Base-by-base conservation (phyloP, 78 protist species). In the Dictyostelium purpureum region DNA sequence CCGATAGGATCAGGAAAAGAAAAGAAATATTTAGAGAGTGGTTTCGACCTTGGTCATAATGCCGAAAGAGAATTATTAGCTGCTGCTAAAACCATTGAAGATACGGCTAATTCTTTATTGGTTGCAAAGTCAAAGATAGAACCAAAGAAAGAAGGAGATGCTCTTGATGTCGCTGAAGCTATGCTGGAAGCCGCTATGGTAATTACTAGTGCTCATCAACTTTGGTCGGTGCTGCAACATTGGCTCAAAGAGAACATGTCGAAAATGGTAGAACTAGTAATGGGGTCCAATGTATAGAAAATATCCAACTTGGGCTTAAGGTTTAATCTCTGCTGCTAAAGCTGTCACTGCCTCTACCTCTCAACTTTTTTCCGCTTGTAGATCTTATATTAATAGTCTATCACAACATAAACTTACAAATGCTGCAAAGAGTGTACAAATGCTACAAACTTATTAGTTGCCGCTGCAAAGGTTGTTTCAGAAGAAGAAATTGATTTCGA, bases 151-250 rank as follows among this genome's bases (percentile, higher is more conserved):
- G 93, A 87, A 24, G 82, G 79, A 21, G 93, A 76, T 6, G 35
- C 11, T 1, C 88, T 74, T 51, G 93, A 77, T 74, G 94, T 89
- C 4, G 40, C 49, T 7, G 97, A 93, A 71, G 87, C 89, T 74
- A 94, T 96, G n/a, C 37, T 96, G 24, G 88, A 74, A 33, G 97
- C 96, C 0, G 96, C 97, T 43, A 90, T 85, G 94, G 96, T 90
- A 59, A 96, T 96, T 49, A 89, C 94, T 10, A 31, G 59, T n/a
- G 97, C 97, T 89, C 96, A n/a, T 43, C 90, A 0, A 74, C 95
- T 11, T 61, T 96, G 38, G 94, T 96, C 24, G 49, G 43, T 45
- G 94, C 96, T 16, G 97, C 97, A 6, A 79, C 90, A 19, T 38
- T 16, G 9, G 96, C 97, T 6, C 97, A 96, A 87, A 56, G 57